Conservation (phyloP, 2,329 filamentous ascomycete genomes). For the Curvularia lunata region DNA sequence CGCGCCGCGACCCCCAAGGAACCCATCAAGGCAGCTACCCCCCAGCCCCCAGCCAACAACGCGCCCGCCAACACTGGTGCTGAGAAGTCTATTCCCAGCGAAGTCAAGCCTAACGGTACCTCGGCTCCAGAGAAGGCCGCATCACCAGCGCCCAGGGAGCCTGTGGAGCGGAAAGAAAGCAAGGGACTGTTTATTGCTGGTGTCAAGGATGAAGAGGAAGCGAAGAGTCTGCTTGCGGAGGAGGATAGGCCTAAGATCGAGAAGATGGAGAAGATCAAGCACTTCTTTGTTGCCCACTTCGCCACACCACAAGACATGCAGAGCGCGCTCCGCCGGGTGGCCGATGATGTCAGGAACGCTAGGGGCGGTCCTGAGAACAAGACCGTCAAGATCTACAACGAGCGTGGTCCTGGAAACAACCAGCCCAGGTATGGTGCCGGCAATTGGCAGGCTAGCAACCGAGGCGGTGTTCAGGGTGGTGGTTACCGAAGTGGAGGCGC, state of each 20-base stretch:
- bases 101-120: constrained; percentile 59
- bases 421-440: constrained; percentile 57
- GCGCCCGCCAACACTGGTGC: constrained; percentile 40
- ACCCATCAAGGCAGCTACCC: constrained; percentile 57
- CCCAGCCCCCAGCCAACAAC: constrained; percentile 53
- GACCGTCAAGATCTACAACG: constrained; percentile 82
- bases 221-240: constrained; percentile 79
- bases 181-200: constrained; percentile 91
- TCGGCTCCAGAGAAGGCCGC: constrained; percentile 49
- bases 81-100: constrained; percentile 51
- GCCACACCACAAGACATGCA: constrained; percentile 80
- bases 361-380: constrained; percentile 78
- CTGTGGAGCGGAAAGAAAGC: constrained; percentile 65
- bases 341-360: constrained; percentile 76
- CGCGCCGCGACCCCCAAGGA: constrained; percentile 52
- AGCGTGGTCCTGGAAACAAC: constrained; percentile 60
- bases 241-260: constrained; percentile 83
- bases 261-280: constrained; percentile 71
- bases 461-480: constrained; percentile 68
- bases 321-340: constrained; percentile 74
- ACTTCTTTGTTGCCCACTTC: constrained; percentile 88
- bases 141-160: constrained; percentile 57
- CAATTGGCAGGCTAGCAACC: constrained; percentile 67
- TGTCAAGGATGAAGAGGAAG: constrained; percentile 80
- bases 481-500: constrained; percentile 85